Evolutionary conservation across 2,329 filamentous ascomycete genomes (phyloP), one percentile per base, ranked within the genome.

Genomic region (Pyrenophora tritici-repentis): DNA sequence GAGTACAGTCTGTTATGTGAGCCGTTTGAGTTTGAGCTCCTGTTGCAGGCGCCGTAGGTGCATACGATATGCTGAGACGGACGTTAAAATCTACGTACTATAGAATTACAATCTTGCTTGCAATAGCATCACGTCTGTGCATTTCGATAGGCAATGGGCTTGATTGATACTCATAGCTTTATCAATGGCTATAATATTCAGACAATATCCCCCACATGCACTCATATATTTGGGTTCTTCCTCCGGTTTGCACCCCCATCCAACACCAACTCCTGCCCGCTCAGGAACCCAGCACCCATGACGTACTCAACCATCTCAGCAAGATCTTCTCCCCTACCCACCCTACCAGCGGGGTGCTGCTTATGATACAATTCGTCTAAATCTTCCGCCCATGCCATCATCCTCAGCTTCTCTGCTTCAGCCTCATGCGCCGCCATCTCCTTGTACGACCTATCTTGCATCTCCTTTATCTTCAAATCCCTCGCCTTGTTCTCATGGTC

Each of bases 271-370:
- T 65, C 60, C 49, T 65, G 55, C 14, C 75, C 75, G 33, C 70
- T 76, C 45, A 75, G 71, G 24, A 74, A 75, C 9, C 72, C 73
- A 12, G 61, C 70, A n/a, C 68, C 73, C 20, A 68, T 68, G 10
- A 77, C 59, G 62, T 75, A 78, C 58, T 73, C 66, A 16, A 78
- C 73, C 33, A 75, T 73, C 48, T 65, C 66, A 9, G 69, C 58
- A n/a, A 78, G 61, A 58, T 81, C 79, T 43, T 81, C 79, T 7
- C 79, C 78, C 47, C 72, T 75, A 1, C 79, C 79, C 9, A 81
- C 79, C 33, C 79, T 62, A 4, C 79, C 78, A 8, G 74, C 76
- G 18, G 78, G 66, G 63, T 82, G 79, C 76, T 79, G 81, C 54
- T 63, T 55, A 46, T 78, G 76, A 56, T 81, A 78, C 47, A 75